Evolutionary conservation across 768 basidiomycete genomes (phyloP), one percentile per base, ranked within the genome.

Genomic region (Strobilomyces confusus): DNA sequence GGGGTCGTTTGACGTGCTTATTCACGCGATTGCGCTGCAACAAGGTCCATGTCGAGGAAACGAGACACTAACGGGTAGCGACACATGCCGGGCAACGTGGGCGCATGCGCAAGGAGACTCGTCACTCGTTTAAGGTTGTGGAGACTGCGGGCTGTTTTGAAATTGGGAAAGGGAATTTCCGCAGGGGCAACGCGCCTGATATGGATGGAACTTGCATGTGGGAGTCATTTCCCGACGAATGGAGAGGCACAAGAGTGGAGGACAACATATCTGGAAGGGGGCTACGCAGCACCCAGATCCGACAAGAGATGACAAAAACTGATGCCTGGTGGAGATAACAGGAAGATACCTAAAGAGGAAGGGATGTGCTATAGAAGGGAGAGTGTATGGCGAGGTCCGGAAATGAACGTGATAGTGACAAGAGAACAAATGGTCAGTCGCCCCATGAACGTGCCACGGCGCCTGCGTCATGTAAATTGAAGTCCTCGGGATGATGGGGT

Each of bases 251-350:
- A 49, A 48, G 42, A 57, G 61, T 57, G 47, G 51, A 68, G 63
- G 55, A 60, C 42, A 64, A 65, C 60, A 63, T 58, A 63, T 58
- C 55, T 48, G 64, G 66, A 60, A 67, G 51, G 63, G 51, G 42
- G 53, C 53, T 58, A 55, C 50, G 58, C 60, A 58, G 58, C 46
- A 38, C 44, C 65, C 53, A 71, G 69, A 69, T 71, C 63, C 60
- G 69, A 58, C 57, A 57, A 48, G 44, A 59, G 55, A 58, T 55
- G 56, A 60, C 51, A 61, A 55, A 59, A 62, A 46, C 53, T 44
- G 54, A 54, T 47, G 56, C 68, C 68, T 71, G 60, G 63, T 69
- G 64, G 70, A 67, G 65, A 68, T 69, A 71, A 60, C 65, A 64
- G 44, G 49, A 56, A 55, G 50, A 61, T 62, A 49, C 61, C 58